Evolutionary conservation across 169 alveolate genomes (phyloP), one percentile per base, ranked within the genome.

Genomic region (Plasmodium gonderi): DNA sequence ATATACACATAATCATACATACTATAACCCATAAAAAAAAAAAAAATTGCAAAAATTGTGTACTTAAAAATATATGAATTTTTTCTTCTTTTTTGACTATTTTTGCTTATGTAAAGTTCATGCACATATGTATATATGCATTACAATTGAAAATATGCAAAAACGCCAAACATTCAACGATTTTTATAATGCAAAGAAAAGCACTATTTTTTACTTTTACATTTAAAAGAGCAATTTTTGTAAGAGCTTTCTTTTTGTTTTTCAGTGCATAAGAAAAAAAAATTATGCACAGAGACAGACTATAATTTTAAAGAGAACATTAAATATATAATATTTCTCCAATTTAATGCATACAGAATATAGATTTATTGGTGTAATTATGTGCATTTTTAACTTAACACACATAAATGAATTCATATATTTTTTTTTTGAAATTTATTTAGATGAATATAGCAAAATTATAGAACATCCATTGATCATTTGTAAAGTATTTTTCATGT

Each of bases 341-440:
- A 36, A 42, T 36, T 31, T 36, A 20, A 72, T 42, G 6, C 40
- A 14, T 36, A 36, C 80, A 72, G 17, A 29, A 72, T 36, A 26
- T 26, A 60, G 31, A 11, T 72, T 72, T 2, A 29, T 40, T 36
- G 45, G 26, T 12, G 26, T 45, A 6, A 40, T 5, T 72, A n/a
- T 72, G 51, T 14, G 31, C 31, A 36, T 31, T 75, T 75, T 75
- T 49, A 20, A 36, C n/a, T 75, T 75, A 38, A 75, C 81, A 75
- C 81, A 38, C 67, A 38, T 40, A 40, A 75, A 60, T 8, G 72
- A 60, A 36, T 60, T 40, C 3, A 36, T 23, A 33, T 40, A 75
- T 75, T 42, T 40, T 17, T 38, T 11, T 75, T n/a, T n/a, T n/a
- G n/a, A n/a, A 23, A 42, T 31, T 49, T 31, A 23, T 75, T 75